A percentile compares a stretch with the other conserved stretches of the same genome.
phyloP scores from a whole-genome alignment of 257 asterid species.

The Fraxinus pennsylvanica region DNA sequence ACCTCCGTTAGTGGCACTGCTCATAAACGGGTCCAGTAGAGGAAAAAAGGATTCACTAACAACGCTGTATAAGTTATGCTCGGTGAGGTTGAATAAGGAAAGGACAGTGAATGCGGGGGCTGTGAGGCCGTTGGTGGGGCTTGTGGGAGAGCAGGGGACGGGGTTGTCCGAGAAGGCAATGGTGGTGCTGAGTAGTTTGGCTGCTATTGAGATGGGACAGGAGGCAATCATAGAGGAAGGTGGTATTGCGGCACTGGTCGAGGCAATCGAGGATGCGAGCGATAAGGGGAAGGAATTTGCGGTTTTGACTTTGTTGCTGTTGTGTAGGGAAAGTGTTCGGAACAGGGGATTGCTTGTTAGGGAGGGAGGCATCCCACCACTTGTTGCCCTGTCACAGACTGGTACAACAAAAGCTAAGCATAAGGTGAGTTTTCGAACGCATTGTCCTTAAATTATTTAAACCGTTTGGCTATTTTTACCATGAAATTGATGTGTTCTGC shows the following conservation, averaged over 20 bases:
- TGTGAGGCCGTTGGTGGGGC: constrained; percentile 68
- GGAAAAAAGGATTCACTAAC: constrained; percentile 94
- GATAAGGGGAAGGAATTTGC: constrained; percentile 88
- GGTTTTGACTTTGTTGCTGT: constrained; percentile 75
- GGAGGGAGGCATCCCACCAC: constrained; percentile 96
- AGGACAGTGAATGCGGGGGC: constrained; percentile 86
- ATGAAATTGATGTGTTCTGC: neutral
- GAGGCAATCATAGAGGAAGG: constrained; percentile 86
- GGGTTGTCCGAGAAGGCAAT: constrained; percentile 95
- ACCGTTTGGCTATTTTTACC: constrained; percentile 1
- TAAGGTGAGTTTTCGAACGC: constrained; percentile 51
- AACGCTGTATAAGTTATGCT: constrained; percentile 78
- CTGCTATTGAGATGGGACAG: constrained; percentile 58
- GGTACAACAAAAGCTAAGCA: constrained; percentile 93
- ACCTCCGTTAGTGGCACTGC: constrained; percentile 71
- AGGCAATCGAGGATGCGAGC: constrained; percentile 83
- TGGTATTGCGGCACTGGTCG: constrained; percentile 79
- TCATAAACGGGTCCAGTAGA: constrained; percentile 72
- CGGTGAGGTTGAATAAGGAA: constrained; percentile 76
- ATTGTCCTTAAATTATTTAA: neutral
- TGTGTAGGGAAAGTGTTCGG: constrained; percentile 72
- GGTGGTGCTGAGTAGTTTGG: constrained; percentile 91
- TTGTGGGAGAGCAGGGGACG: constrained; percentile 66
- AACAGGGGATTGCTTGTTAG: constrained; percentile 84
- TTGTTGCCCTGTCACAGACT: constrained; percentile 84